Evolutionary conservation across 202 grass and related monocot species (phyloP), one percentile per base, ranked within the genome.

Genomic region (Panicum hallii): DNA sequence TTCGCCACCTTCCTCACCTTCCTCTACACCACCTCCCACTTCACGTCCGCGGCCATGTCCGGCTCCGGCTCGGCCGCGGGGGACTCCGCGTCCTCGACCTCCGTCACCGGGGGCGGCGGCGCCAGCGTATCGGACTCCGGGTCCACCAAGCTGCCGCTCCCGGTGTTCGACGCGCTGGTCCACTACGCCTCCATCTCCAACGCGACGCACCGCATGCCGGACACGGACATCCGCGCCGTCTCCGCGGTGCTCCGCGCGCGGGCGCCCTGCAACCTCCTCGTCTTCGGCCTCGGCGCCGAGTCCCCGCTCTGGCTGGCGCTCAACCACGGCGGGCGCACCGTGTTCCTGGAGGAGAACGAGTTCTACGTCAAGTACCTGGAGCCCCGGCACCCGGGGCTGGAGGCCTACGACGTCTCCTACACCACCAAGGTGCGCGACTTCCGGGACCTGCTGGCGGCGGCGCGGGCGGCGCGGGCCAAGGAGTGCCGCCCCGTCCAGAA

Each of bases 401-500:
- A 97, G 79, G 94, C 90, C 41, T 94, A 97, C 79, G 90, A 97
- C 80, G 85, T 97, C 2, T 87, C 94, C 34, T 97, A 92, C 84
- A 92, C 91, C 68, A 94, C 91, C 77, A 85, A 82, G 36, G 88
- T 91, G 11, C 79, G 75, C 2, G 92, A 94, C 67, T 85, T 84
- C 55, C 77, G 58, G 4, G 83, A 87, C 72, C 90, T 99, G 12
- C 62, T 99, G 4, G 50, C 34, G 6, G 86, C 91, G 1, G 91
- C 93, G 15, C 63, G 88, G 1, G 50, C 45, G 9, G 14, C 86
- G 0, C 72, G 97, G 16, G 57, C 23, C 9, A 79, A 74, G 43
- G 91, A 99, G 72, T 99, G 97, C 66, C 86, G 97, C 0, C 97
- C 97, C 9, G 89, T 94, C 0, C 97, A 99, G 88, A 91, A 99